Evolutionary conservation across 208 protist species (phyloP).

Genomic region (Crithidia acanthocephali): DNA sequence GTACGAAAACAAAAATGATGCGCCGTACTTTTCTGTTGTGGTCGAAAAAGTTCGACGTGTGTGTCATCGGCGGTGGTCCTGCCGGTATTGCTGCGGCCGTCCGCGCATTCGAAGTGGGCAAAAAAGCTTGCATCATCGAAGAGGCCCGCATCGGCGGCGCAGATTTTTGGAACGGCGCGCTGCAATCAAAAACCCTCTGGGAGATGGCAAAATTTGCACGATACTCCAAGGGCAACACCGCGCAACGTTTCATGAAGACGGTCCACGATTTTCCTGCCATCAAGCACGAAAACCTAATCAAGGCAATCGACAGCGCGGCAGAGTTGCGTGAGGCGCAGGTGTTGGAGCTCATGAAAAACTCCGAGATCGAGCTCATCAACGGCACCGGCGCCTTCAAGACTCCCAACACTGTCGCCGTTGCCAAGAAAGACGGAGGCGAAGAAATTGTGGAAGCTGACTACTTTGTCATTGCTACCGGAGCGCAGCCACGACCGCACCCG

Average conservation of each 20-base stretch:
- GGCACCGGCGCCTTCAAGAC: slow-evolving; percentile 64
- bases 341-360: slow-evolving; percentile 55
- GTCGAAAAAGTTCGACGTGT: slow-evolving; percentile 75
- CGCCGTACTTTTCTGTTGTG: slow-evolving; percentile 15
- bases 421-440: slow-evolving; percentile 37
- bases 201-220: slow-evolving; percentile 90
- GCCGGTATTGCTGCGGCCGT: slow-evolving; percentile 78
- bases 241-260: slow-evolving; percentile 61
- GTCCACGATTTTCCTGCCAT: slow-evolving; percentile 55
- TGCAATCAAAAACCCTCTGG: slow-evolving; percentile 92
- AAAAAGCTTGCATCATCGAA: slow-evolving; percentile 85
- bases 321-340: slow-evolving; percentile 76
- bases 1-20: slow-evolving; percentile 26
- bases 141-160: slow-evolving; percentile 77
- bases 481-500: slow-evolving; percentile 76
- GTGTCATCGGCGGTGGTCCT: slow-evolving; percentile 79
- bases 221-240: slow-evolving; percentile 49
- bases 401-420: slow-evolving; percentile 49
- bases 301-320: slow-evolving; percentile 58
- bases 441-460: slow-evolving; percentile 80
- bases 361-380: slow-evolving; percentile 54
- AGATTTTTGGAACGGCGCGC: slow-evolving; percentile 90
- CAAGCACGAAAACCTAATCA: slow-evolving; percentile 63
- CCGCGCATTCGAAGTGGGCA: slow-evolving; percentile 73
- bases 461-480: slow-evolving; percentile 89